Conservation (phyloP, 306 rosid species). For the Cucumis melo region DNA sequence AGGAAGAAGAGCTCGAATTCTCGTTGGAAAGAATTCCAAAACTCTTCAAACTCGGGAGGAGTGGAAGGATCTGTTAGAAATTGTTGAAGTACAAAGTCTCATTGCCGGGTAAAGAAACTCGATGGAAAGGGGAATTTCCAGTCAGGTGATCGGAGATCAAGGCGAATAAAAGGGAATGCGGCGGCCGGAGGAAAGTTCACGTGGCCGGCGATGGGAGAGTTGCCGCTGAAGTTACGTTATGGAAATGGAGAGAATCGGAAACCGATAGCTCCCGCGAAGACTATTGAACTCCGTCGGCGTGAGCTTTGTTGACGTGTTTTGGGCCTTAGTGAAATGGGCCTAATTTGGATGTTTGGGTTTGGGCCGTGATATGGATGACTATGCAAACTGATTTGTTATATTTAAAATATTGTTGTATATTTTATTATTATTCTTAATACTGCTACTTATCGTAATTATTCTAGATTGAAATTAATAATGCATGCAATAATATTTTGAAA, state of each 20-base stretch:
- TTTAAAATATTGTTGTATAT: no score
- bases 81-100: neutral
- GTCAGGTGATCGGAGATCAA: slow-evolving; percentile 6
- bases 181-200: neutral
- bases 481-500: no score
- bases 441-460: no score
- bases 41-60: neutral
- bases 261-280: neutral
- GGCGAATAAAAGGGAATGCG: neutral
- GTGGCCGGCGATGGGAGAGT: neutral
- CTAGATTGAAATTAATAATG: no score
- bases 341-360: neutral
- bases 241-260: neutral
- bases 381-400: no score
- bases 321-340: slow-evolving; percentile 1
- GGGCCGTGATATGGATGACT: no score
- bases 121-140: neutral
- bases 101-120: neutral
- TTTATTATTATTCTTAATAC: no score
- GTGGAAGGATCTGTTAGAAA: neutral
- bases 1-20: slow-evolving; percentile 12
- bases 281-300: neutral
- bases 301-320: neutral
- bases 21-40: neutral
- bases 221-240: neutral